Percentiles rank a stretch among this genome's conserved stretches.
Evolutionary conservation across 129 eudicot species (phyloP).

Genomic region (Oenanthe sinensis): DNA sequence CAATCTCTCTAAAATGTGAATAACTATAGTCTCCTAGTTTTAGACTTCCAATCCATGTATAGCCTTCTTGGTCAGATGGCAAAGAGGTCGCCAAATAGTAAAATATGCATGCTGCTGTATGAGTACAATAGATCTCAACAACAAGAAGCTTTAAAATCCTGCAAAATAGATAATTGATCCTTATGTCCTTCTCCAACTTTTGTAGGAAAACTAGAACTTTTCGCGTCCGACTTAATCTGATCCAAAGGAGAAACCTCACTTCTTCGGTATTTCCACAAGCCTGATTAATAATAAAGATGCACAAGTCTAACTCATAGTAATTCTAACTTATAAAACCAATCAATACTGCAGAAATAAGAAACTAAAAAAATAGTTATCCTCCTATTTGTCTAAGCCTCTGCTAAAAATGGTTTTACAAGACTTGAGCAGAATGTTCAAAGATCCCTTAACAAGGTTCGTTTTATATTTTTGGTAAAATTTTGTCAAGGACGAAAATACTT

Average conservation of each 20-base stretch:
- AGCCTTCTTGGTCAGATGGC: conserved; percentile 77
- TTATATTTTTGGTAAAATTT: too few species aligned
- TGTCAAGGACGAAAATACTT: too few species aligned
- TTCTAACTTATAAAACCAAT: background rate
- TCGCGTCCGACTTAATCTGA: conserved; percentile 76
- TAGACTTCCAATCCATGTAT: conserved; percentile 96
- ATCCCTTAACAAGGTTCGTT: too few species aligned
- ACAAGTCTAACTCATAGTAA: background rate
- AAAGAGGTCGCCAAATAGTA: conserved; percentile 86
- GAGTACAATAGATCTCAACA: conserved; percentile 92
- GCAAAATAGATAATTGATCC: conserved; percentile 76
- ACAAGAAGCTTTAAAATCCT: conserved; percentile 73
- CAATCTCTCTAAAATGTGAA: conserved; percentile 71
- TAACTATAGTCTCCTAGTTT: conserved; percentile 76
- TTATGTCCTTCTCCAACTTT: conserved; percentile 70
- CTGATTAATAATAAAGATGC: conserved; percentile 26
- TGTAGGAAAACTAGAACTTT: conserved; percentile 50
- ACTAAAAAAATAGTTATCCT: background rate
- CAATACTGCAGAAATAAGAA: background rate
- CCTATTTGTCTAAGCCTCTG: background rate
- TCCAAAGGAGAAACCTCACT: conserved; percentile 73
- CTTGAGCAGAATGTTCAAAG: background rate
- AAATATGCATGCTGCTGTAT: conserved; percentile 96
- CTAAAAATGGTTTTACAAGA: background rate
- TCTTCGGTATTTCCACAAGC: conserved; percentile 71